Evolutionary conservation across 2,329 filamentous ascomycete species (phyloP), one percentile per base, ranked within the genome.

Genomic region (Salinomyces thailandicus): DNA sequence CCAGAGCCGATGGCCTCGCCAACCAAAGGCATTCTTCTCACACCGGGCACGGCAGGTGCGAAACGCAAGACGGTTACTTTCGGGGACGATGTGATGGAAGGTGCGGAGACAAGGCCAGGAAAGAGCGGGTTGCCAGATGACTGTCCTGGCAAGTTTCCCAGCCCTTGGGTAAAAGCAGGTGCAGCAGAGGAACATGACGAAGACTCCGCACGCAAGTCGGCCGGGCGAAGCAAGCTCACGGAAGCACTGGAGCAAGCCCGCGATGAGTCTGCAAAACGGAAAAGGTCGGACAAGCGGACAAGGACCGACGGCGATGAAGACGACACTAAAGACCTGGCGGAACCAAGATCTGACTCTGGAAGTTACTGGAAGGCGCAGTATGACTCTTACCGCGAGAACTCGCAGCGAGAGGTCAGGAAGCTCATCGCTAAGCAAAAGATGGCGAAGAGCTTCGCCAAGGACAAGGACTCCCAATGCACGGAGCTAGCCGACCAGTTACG

Each of bases 331-430:
- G 81, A 86, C 50, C 62, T 85, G 33, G 79, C 80, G 44, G 77
- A 84, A 50, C 82, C 83, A 5, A 73, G 77, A 44, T 85, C 81
- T 2, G 73, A 80, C 41, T 85, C 81, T 3, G 82, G 81, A 5
- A 77, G 73, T 49, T 86, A 82, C 59, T 89, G 83, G 83, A 87
- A 87, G 60, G 71, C 74, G 16, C 75, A 85, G 52, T 87, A 82
- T 50, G 72, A 84, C 47, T 72, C 69, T 37, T 89, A 87, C 52
- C 77, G 83, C 33, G 68, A 75, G 30, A 79, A 81, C 44, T 82
- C 81, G 44, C 76, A 75, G 56, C 71, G 68, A 29, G 80, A 87
- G 58, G 79, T 86, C 68, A 77, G 78, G 62, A 84, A 81, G 62
- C 67, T 89, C 52, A 72, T 87, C 53, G 76, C 75, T 53, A 87